Evolutionary conservation across 495 filamentous ascomycete species (phyloP).

Genomic region (Halenospora varia): DNA sequence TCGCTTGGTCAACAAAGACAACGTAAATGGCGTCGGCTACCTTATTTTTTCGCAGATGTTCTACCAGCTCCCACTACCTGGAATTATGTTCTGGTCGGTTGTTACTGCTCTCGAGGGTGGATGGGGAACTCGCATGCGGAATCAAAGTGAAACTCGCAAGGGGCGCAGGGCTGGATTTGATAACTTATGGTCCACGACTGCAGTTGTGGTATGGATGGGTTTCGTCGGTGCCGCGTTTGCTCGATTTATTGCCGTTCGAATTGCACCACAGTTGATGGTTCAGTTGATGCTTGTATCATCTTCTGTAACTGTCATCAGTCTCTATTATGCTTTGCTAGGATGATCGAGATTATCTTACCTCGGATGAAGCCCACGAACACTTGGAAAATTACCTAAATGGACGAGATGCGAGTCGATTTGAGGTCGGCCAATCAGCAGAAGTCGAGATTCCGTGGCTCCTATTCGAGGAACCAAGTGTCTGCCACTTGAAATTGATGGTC

Average conservation of each 20-base stretch:
- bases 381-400: no score
- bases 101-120: constrained; percentile 30
- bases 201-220: constrained; percentile 9
- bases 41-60: constrained; percentile 27
- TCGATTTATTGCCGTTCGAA: not conserved
- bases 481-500: no score
- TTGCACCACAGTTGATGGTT: constrained; percentile 8
- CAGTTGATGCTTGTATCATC: constrained; percentile 4
- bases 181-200: constrained; percentile 7
- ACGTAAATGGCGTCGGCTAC: constrained; percentile 24
- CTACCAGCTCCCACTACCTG: constrained; percentile 31
- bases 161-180: constrained; percentile 4
- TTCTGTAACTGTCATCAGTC: not conserved
- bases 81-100: constrained; percentile 32
- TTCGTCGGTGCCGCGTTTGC: constrained; percentile 5
- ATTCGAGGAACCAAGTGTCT: no score
- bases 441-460: no score
- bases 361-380: no score
- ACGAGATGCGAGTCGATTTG: no score
- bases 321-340: not conserved
- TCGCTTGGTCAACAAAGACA: constrained; percentile 26
- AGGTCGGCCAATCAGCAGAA: no score
- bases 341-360: no score
- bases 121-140: constrained; percentile 33
- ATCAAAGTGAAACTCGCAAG: constrained; percentile 11